Conservation (phyloP, 2,329 filamentous ascomycete genomes). For the Berkeleyomyces rouxiae region DNA sequence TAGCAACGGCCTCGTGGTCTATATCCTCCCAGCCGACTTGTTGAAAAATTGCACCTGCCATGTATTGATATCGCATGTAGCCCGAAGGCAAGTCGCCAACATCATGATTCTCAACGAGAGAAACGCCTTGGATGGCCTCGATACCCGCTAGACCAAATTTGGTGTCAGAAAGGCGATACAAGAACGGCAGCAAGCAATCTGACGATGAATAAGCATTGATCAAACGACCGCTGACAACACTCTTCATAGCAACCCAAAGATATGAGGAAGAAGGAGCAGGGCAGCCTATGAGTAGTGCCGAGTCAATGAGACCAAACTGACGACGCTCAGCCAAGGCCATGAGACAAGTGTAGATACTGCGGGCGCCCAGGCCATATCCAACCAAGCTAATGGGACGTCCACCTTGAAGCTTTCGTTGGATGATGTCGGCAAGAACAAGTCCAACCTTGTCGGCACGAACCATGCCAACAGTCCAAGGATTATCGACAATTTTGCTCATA, state of each 20-base stretch:
- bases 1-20: conserved; percentile 21
- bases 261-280: conserved; percentile 56
- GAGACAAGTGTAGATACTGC: conserved; percentile 72
- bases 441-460: conserved; percentile 57
- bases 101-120: conserved; percentile 50
- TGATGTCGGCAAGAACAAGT: conserved; percentile 58
- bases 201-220: conserved; percentile 80
- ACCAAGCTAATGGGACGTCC: conserved; percentile 66
- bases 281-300: conserved; percentile 67
- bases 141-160: conserved; percentile 75
- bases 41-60: conserved; percentile 49
- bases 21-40: conserved; percentile 55
- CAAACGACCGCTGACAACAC: conserved; percentile 66
- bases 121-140: conserved; percentile 52
- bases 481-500: conserved; percentile 60
- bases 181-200: conserved; percentile 75
- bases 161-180: conserved; percentile 69
- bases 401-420: conserved; percentile 69
- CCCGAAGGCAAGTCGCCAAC: conserved; percentile 48
- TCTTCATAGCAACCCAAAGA: conserved; percentile 63
- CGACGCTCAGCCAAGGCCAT: conserved; percentile 62
- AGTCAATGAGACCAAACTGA: conserved; percentile 75
- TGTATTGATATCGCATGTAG: conserved; percentile 53
- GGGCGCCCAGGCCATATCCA: conserved; percentile 67
- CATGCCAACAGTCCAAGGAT: conserved; percentile 64